These are phyloP conservation scores for Lizonia empirigonia DNA, from an alignment of 2,329 filamentous ascomycete species.

Conservation along the genomic window DNA sequence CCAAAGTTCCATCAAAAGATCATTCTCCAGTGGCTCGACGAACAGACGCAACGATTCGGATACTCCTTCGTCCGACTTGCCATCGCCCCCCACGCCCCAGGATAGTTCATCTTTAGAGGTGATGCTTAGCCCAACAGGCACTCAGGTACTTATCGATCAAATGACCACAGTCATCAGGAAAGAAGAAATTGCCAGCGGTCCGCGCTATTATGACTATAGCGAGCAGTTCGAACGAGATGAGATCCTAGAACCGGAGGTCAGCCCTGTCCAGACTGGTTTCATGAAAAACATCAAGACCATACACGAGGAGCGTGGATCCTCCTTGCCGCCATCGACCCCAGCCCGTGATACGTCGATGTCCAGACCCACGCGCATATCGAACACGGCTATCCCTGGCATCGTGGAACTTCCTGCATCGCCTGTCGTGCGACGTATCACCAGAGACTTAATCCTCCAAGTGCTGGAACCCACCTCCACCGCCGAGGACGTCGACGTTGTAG, in stretches of 20 bases:
- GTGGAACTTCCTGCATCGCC: constrained; percentile 42
- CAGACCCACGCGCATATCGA: background rate
- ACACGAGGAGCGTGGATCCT: constrained; percentile 45
- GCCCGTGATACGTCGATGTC: background rate
- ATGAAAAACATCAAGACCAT: constrained; percentile 52
- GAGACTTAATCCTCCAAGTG: constrained; percentile 37
- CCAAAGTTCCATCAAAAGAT: constrained; percentile 30
- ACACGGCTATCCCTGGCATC: constrained; percentile 10
- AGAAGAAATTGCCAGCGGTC: constrained; percentile 17
- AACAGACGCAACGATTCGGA: constrained; percentile 47
- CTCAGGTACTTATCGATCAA: constrained; percentile 35
- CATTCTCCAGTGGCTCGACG: constrained; percentile 39
- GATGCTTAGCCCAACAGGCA: constrained; percentile 23
- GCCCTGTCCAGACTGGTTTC: constrained; percentile 44
- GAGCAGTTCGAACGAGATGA: constrained; percentile 44
- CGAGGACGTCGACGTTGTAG: constrained; percentile 25
- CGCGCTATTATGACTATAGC: constrained; percentile 47
- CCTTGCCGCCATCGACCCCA: constrained; percentile 7
- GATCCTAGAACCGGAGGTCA: constrained; percentile 21
- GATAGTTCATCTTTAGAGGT: constrained; percentile 46
- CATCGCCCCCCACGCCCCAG: constrained; percentile 52
- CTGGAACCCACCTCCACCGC: constrained; percentile 38
- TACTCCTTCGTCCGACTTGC: constrained; percentile 52
- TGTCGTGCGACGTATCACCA: constrained; percentile 40
- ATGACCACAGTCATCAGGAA: constrained; percentile 37